phyloP scores from a whole-genome alignment of 306 rosid genomes.

The Corylus americana region DNA sequence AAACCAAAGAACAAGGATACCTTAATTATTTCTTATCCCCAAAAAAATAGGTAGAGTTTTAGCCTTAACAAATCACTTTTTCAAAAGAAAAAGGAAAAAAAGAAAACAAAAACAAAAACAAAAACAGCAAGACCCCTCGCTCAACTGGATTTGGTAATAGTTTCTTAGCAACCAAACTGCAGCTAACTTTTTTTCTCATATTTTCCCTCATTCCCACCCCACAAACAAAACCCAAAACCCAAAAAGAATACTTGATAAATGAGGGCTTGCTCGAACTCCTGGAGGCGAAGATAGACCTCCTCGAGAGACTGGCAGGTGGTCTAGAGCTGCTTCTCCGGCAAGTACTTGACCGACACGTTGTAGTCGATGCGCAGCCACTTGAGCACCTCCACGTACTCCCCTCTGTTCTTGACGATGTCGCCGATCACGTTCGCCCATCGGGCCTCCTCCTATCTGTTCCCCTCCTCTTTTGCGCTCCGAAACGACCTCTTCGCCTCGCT shows the following conservation, averaged over 20 bases:
- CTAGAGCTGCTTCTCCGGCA: constrained; percentile 62
- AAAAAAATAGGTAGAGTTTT: not conserved
- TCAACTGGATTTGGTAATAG: too few species aligned
- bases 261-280: constrained; percentile 60
- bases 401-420: constrained; percentile 61
- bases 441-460: constrained; percentile 85
- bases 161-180: not conserved
- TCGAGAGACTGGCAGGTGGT: constrained; percentile 92
- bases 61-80: not conserved
- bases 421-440: constrained; percentile 89
- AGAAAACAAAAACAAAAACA: not conserved
- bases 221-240: not conserved
- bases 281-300: constrained; percentile 81
- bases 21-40: too few species aligned
- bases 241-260: constrained; percentile 51
- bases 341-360: constrained; percentile 49
- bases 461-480: constrained; percentile 57
- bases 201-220: not conserved
- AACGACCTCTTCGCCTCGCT: constrained; percentile 63
- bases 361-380: constrained; percentile 82
- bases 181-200: not conserved
- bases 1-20: too few species aligned
- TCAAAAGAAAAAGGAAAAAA: not conserved
- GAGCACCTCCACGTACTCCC: constrained; percentile 76
- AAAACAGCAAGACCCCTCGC: not conserved